These are phyloP conservation scores for Pseudocercospora musae DNA, from an alignment of 2,329 filamentous ascomycete species.

Conservation along the genomic window DNA sequence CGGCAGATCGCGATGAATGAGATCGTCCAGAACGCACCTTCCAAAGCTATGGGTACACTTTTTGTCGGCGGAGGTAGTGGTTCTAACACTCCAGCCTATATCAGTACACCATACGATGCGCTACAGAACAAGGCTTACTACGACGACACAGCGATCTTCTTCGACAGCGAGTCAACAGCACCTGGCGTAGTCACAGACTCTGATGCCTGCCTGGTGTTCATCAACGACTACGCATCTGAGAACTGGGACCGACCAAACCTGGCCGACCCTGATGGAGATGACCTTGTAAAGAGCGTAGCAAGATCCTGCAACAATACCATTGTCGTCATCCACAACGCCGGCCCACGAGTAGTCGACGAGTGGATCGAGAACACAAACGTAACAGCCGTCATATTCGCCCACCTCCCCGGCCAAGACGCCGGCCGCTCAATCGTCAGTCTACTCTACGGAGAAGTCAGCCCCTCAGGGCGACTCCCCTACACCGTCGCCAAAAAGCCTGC, in stretches of 20 bases:
- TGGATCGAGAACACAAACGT: slow-evolving; percentile 64
- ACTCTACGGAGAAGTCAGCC: slow-evolving; percentile 56
- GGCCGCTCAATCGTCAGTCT: slow-evolving; percentile 55
- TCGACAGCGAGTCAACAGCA: slow-evolving; percentile 53
- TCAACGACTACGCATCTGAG: slow-evolving; percentile 52
- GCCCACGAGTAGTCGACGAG: slow-evolving; percentile 57
- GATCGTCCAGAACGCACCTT: slow-evolving; percentile 27
- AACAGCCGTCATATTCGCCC: slow-evolving; percentile 61
- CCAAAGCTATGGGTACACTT: slow-evolving; percentile 32
- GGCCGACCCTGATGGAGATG: slow-evolving; percentile 48
- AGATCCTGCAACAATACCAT: slow-evolving; percentile 59
- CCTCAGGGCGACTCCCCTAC: slow-evolving; percentile 60
- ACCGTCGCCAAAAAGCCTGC: slow-evolving; percentile 56
- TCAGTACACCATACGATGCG: slow-evolving; percentile 37
- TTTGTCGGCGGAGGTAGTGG: slow-evolving; percentile 38
- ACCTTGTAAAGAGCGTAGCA: slow-evolving; percentile 57
- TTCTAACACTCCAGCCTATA: slow-evolving; percentile 34
- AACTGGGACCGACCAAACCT: slow-evolving; percentile 38
- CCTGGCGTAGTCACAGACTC: slow-evolving; percentile 49
- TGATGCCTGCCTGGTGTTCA: slow-evolving; percentile 54
- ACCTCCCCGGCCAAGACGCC: slow-evolving; percentile 63
- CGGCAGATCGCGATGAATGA: slow-evolving; percentile 35
- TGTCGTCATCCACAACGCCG: slow-evolving; percentile 64
- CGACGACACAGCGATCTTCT: slow-evolving; percentile 58
- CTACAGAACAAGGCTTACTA: slow-evolving; percentile 38